These are phyloP conservation scores for Dictyostelium firmibasis DNA, from an alignment of 78 protist species.

Conservation along the genomic window DNA sequence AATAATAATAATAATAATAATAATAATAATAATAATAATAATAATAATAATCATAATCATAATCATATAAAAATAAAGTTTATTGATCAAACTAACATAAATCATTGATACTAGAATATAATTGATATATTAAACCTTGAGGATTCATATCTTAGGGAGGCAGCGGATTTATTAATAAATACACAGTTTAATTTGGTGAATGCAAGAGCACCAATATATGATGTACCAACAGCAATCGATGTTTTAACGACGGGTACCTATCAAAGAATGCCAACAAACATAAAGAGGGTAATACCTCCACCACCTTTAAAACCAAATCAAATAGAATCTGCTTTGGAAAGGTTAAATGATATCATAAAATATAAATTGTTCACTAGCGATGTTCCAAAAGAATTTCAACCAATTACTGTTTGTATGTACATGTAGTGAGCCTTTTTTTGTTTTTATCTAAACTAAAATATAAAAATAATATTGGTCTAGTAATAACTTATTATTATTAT, in stretches of 20 bases:
- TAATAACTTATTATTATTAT: too few relatives aligned
- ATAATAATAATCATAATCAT: too few relatives aligned
- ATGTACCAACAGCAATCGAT: constrained; percentile 65
- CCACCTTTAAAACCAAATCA: not conserved
- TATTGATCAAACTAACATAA: not conserved
- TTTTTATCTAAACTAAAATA: too few relatives aligned
- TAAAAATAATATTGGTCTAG: too few relatives aligned
- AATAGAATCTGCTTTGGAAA: not conserved
- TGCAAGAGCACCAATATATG: constrained; percentile 67
- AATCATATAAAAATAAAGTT: too few relatives aligned
- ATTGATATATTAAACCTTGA: constrained; percentile 14
- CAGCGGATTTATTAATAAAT: constrained; percentile 41
- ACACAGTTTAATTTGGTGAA: constrained; percentile 31
- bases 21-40: too few relatives aligned
- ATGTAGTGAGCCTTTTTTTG: too few relatives aligned
- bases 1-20: too few relatives aligned
- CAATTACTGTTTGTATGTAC: constrained; percentile 37
- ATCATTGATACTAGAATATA: constrained; percentile 1
- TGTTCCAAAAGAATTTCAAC: constrained; percentile 68
- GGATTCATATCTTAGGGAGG: constrained; percentile 54
- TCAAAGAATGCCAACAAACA: constrained; percentile 66
- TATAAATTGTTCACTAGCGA: constrained; percentile 33
- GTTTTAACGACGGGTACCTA: constrained; percentile 34
- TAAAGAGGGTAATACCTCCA: constrained; percentile 44
- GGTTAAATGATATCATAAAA: constrained; percentile 27